Percentiles rank a stretch among this genome's conserved stretches.
These are phyloP conservation scores for Aotearoamyces nothofagi DNA, from an alignment of 2,329 filamentous ascomycete genomes.

Conservation along the genomic window DNA sequence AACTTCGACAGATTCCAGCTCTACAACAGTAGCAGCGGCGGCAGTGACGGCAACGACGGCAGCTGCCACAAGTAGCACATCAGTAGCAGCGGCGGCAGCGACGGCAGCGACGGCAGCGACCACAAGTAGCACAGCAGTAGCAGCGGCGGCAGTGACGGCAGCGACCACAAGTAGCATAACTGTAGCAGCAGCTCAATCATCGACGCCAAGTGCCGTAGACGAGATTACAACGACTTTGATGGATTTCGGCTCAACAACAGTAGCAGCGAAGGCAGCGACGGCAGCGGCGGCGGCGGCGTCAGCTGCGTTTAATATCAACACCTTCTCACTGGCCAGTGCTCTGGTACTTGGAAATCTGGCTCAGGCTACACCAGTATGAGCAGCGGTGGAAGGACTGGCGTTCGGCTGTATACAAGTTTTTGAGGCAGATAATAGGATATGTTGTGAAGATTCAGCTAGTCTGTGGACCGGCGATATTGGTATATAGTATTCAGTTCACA, in stretches of 20 bases:
- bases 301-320: slow-evolving; percentile 13
- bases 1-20: slow-evolving; percentile 2
- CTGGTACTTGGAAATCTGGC: slow-evolving; percentile 16
- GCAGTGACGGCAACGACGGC: slow-evolving; percentile 3
- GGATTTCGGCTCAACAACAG: slow-evolving; percentile 2
- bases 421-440: too few relatives aligned
- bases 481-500: too few relatives aligned
- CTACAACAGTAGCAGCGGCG: slow-evolving; percentile 3
- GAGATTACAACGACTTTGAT: slow-evolving; percentile 2
- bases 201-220: too few relatives aligned
- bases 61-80: slow-evolving; percentile 4
- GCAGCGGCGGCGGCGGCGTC: slow-evolving; percentile 1
- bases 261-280: slow-evolving; percentile 2
- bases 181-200: too few relatives aligned
- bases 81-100: slow-evolving; percentile 3
- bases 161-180: slow-evolving; percentile 1
- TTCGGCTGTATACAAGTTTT: too few relatives aligned
- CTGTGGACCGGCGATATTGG: too few relatives aligned
- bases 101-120: slow-evolving; percentile 1
- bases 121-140: slow-evolving; percentile 1
- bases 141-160: slow-evolving; percentile 2
- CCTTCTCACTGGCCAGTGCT: slow-evolving; percentile 14
- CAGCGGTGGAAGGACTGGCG: slow-evolving; percentile 3
- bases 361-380: slow-evolving; percentile 6
- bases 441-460: too few relatives aligned